Base-by-base conservation (phyloP, 225 moss, liverwort and hornwort genomes). In the Antitrichia curtipendula region DNA sequence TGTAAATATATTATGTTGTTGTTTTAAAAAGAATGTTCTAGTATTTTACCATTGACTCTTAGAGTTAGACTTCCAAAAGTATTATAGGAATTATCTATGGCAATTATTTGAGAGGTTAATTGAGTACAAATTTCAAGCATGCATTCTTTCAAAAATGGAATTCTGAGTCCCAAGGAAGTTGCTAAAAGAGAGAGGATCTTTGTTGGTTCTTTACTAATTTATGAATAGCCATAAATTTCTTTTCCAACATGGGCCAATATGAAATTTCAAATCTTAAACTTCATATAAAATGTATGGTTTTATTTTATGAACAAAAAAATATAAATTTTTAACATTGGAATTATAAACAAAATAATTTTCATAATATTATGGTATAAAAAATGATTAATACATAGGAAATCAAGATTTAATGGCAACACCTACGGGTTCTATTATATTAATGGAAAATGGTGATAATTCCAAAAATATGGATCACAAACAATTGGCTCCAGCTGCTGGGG, bases 331-430 rank as follows among this genome's bases (percentile, higher is more conserved):
- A 41, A 32, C 7, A 23, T 7, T 38, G 2, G 7, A 71, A 70
- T 31, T 70, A 31, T 7, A 70, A 54, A 41, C 1, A 4, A 32
- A 56, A 43, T 2, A 16, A 23, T 71, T 29, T 22, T 57, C n/a
- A 8, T 28, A 4, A 23, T 60, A 41, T 5, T 41, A n/a, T 19
- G 1, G 41, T 43, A n/a, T 2, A n/a, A 1, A 43, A 22, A 57
- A 41, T 38, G 28, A 45, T 16, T 5, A 8, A 13, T 9, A 10
- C 1, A 20, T 82, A 13, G 40, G 16, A 77, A n/a, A 49, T 50
- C 2, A 62, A 75, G 18, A 38, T 77, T 16, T 41, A 29, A 91
- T 93, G 93, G 81, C 93, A 56, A 84, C 77, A 47, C 81, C 89
- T 31, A 84, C n/a, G 0, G 1, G 58, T 34, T 89, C 71, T 9